phyloP scores from a whole-genome alignment of 73 alveolate species.

The Paramecium biaurelia region DNA sequence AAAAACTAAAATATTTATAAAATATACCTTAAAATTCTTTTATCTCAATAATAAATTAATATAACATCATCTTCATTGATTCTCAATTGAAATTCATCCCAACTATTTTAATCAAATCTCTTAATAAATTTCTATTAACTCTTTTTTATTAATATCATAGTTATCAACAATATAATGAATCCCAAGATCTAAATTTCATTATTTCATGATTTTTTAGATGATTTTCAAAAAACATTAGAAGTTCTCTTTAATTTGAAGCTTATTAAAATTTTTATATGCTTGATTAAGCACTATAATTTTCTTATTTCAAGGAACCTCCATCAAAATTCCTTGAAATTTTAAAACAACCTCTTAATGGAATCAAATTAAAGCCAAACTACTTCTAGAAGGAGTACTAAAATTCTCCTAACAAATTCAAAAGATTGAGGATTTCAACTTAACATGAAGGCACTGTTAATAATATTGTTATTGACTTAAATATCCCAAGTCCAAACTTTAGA shows the following conservation, averaged over 20 bases:
- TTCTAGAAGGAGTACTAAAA: background rate
- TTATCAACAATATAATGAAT: background rate
- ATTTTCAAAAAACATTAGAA: background rate
- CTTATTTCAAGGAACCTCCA: background rate
- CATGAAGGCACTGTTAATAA: background rate
- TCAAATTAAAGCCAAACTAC: background rate
- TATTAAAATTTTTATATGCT: background rate
- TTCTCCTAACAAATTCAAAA: background rate
- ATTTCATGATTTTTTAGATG: background rate
- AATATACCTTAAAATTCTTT: background rate
- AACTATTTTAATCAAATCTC: too few relatives aligned
- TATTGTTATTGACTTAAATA: background rate
- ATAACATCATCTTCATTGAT: background rate
- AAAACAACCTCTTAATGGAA: background rate
- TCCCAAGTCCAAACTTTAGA: conserved; percentile 1
- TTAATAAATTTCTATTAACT: background rate
- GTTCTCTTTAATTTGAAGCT: background rate
- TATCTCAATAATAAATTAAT: background rate
- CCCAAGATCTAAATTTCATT: background rate
- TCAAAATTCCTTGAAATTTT: background rate
- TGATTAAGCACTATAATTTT: conserved; percentile 6
- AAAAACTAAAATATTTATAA: background rate
- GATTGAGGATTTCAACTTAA: conserved; percentile 9
- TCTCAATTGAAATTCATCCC: too few relatives aligned
- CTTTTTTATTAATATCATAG: too few relatives aligned